Evolutionary conservation across 2,329 filamentous ascomycete genomes (phyloP), one percentile per base, ranked within the genome.

Genomic region (Talaromyces sp.): DNA sequence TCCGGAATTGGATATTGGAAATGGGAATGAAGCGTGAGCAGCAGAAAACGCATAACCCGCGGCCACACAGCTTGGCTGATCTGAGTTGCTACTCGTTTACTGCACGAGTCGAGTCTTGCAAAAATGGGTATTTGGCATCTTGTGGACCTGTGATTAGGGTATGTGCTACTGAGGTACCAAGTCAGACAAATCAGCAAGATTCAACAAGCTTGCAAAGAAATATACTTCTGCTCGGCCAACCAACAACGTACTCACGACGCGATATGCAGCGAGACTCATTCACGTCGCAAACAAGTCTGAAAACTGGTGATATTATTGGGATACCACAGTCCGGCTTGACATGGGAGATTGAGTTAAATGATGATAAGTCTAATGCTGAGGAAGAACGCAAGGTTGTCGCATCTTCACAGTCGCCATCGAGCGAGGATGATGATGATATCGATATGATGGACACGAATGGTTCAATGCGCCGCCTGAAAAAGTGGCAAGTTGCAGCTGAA

Each of bases 1-100:
- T 76, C 29, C 74, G 74, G n/a, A 69, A 70, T 58, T 78, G 75
- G 75, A 67, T 78, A 10, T 58, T 77, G 5, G 75, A 78, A 56
- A 70, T 69, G 60, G 74, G 70, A 10, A 63, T 70, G 1, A 75
- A 70, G 58, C 65, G 69, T 8, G 69, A 73, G 21, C 50, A 54
- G 5, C 54, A 58, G n/a, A 6, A 29, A 29, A 31, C 31, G 17
- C 56, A 43, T 6, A n/a, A 8, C 4, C n/a, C 32, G 32, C 38
- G 10, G 26, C n/a, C 9, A n/a, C 50, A 51, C 11, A 21, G n/a
- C n/a, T 12, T 38, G n/a, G 32, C 38, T 10, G 48, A 52, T 29
- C 29, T 26, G n/a, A n/a, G 29, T 26, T 35, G 32, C 14, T 60
- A 48, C 29, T 17, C 38, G 9, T 55, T 56, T 14, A 62, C 55